Evolutionary conservation across 163 green algal genomes (phyloP).

Genomic region (Chlorella variabilis): DNA sequence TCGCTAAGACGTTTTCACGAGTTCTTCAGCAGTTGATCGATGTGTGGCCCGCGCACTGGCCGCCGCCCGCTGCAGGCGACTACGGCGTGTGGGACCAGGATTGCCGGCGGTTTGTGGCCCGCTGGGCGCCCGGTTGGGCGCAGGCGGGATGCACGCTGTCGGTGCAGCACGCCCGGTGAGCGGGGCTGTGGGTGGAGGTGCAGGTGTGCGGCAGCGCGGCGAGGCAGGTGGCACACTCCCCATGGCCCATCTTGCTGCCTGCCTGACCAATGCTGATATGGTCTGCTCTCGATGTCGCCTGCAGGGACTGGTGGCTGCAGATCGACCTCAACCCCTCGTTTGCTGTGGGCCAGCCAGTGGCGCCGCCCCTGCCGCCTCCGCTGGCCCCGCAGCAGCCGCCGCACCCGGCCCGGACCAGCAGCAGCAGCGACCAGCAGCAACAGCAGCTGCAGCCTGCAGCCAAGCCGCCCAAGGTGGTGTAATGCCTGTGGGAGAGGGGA

Average conservation of each 20-base stretch:
- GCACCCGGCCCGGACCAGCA: not conserved
- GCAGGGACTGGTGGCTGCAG: conserved; percentile 26
- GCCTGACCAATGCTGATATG: no score
- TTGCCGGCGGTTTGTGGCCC: not conserved
- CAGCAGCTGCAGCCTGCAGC: not conserved
- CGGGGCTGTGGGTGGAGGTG: no score
- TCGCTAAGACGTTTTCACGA: no score
- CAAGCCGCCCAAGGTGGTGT: conserved; percentile 2
- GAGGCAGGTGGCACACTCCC: no score
- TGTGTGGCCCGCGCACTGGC: no score
- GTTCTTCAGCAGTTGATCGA: no score
- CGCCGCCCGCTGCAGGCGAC: conserved; percentile 14
- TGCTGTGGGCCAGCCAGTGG: not conserved
- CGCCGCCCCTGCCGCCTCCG: conserved; percentile 3
- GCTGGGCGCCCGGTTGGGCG: conserved; percentile 5
- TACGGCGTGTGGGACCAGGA: conserved; percentile 36
- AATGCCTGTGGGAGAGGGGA: no score
- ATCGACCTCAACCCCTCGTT: conserved; percentile 9
- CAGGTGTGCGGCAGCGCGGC: no score
- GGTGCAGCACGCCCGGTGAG: conserved; percentile 21
- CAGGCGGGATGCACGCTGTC: conserved; percentile 39
- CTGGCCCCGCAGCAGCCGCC: not conserved
- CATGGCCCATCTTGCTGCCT: not conserved
- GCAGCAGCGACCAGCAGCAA: not conserved
- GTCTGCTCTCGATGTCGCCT: not conserved